Evolutionary conservation across 129 eudicot species (phyloP), one percentile per base, ranked within the genome.

Genomic region (Flaveria sonorensis): DNA sequence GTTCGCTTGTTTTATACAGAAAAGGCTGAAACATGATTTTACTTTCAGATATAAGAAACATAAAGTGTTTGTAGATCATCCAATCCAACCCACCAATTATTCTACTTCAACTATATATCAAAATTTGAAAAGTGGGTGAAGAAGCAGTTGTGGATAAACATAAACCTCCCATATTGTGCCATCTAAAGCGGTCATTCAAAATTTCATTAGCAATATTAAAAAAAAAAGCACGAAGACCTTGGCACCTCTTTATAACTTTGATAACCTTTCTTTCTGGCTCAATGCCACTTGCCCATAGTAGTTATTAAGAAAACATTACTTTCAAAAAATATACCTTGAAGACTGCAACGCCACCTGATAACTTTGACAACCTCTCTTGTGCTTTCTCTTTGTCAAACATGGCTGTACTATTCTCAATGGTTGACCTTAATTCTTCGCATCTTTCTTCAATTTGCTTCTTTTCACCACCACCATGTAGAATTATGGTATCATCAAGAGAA

Each of bases 311-410:
- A 7, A 21, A n/a, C 2, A 20, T 18, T 16, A 78, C 6, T 43
- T 59, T 15, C 3, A 79, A 50, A 12, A 36, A 7, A 52, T 9
- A 67, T 85, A 89, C 97, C 96, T 89, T 93, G 69, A 93, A 93
- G 59, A 93, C 96, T 7, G 98, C 98, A 74, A 93, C 98, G 26
- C 96, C 98, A 48, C 98, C 98, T 24, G 98, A 87, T 47, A 93
- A 86, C 78, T 93, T 93, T 24, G 98, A 93, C 75, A 93, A 78
- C 57, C 98, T 82, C 63, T 93, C 98, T 78, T 91, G 98, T 51
- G 97, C 98, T 79, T 93, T 93, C 83, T 93, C 98, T 84, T 86
- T 93, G 77, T 93, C 98, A 86, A 93, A 93, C 86, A 86, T 48
- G 51, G 98, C 88, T 20, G 84, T 75, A 50, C 96, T 89, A 65